A percentile compares a stretch with the other conserved stretches of the same genome.
These are phyloP conservation scores for Alternaria angustiovoidea DNA, from an alignment of 2,329 filamentous ascomycete genomes.

Conservation along the genomic window DNA sequence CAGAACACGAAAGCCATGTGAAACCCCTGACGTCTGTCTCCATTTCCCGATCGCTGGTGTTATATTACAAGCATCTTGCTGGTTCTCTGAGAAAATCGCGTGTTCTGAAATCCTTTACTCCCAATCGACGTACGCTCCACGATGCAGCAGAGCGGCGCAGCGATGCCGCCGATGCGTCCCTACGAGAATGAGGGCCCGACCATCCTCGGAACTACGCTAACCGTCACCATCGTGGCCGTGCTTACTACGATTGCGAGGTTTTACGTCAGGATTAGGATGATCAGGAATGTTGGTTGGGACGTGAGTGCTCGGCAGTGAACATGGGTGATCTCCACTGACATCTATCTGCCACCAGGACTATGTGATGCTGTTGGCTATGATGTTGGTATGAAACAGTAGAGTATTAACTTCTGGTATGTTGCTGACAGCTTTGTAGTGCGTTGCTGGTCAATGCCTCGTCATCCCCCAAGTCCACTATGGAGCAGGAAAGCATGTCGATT, in stretches of 20 bases:
- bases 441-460: conserved; percentile 53
- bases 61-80: conserved; percentile 1
- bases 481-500: conserved; percentile 57
- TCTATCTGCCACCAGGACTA: conserved; percentile 45
- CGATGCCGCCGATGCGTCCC: background rate
- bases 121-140: background rate
- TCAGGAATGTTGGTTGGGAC: conserved; percentile 61
- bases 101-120: background rate
- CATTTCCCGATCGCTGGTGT: background rate
- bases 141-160: background rate
- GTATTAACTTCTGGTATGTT: background rate
- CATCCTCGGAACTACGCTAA: conserved; percentile 54
- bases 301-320: conserved; percentile 33
- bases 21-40: conserved; percentile 1
- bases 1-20: background rate
- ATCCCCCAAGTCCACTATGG: conserved; percentile 55
- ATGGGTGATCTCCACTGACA: conserved; percentile 10
- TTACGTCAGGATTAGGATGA: conserved; percentile 59
- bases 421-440: conserved; percentile 34
- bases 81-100: background rate
- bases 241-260: conserved; percentile 53
- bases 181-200: conserved; percentile 40
- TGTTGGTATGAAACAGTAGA: conserved; percentile 35
- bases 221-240: conserved; percentile 53
- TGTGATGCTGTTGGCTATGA: conserved; percentile 53